These are phyloP conservation scores for Starmerella riodocensis DNA, from an alignment of 805 yeast species.

Conservation along the genomic window DNA sequence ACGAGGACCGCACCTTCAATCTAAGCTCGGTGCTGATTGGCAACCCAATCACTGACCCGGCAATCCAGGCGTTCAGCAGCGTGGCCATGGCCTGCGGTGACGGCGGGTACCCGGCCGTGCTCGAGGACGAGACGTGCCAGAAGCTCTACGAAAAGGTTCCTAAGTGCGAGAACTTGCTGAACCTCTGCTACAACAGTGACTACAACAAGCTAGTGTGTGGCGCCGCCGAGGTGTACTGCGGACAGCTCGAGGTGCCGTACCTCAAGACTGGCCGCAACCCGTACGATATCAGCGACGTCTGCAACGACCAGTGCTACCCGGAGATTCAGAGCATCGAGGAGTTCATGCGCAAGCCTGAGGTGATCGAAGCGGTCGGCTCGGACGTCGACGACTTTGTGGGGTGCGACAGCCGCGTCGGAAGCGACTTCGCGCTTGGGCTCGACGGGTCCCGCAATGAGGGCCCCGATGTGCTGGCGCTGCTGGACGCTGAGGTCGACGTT, in stretches of 20 bases:
- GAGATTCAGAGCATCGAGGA: slow-evolving; percentile 61
- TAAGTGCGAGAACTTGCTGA: slow-evolving; percentile 63
- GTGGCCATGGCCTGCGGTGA: slow-evolving; percentile 91
- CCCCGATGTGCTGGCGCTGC: slow-evolving; percentile 48
- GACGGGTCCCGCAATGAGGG: slow-evolving; percentile 91
- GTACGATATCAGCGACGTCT: slow-evolving; percentile 75
- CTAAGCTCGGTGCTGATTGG: slow-evolving; percentile 77
- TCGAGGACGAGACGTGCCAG: slow-evolving; percentile 67
- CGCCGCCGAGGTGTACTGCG: slow-evolving; percentile 85
- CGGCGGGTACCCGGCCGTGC: slow-evolving; percentile 70
- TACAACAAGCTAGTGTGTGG: slow-evolving; percentile 66
- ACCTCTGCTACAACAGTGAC: slow-evolving; percentile 63
- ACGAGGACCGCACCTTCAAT: slow-evolving; percentile 55
- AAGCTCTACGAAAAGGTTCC: slow-evolving; percentile 54
- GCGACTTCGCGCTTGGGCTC: slow-evolving; percentile 71
- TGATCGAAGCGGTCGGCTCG: slow-evolving; percentile 74
- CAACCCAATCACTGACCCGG: slow-evolving; percentile 83
- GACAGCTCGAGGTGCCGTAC: slow-evolving; percentile 58
- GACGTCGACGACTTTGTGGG: slow-evolving; percentile 54
- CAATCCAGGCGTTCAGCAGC: slow-evolving; percentile 64
- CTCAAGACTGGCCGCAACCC: slow-evolving; percentile 78
- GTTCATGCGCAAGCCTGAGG: slow-evolving; percentile 65
- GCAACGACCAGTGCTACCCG: slow-evolving; percentile 65
- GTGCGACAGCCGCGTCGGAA: slow-evolving; percentile 54
- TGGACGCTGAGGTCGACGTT: slow-evolving; percentile 66